phyloP scores from a whole-genome alignment of 2,329 filamentous ascomycete genomes.

The Ascochyta lentis region DNA sequence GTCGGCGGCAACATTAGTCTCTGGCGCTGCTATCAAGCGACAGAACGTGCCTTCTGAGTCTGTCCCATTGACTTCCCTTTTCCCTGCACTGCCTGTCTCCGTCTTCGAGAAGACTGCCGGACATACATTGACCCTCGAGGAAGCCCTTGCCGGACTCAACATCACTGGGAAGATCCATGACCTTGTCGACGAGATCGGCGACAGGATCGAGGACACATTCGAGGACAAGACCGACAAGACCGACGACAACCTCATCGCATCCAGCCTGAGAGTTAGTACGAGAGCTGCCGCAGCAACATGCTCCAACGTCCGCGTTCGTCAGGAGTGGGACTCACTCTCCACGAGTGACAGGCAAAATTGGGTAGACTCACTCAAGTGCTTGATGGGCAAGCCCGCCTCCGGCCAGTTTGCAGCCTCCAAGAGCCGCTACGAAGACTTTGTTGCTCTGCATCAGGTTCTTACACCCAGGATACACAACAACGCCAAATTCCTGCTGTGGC shows the following conservation, averaged over 20 bases:
- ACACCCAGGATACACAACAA: constrained; percentile 44
- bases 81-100: constrained; percentile 11
- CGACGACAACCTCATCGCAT: not conserved
- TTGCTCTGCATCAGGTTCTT: constrained; percentile 41
- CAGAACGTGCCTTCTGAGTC: not conserved
- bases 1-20: constrained; percentile 12
- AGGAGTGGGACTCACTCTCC: constrained; percentile 41
- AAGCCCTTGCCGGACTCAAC: constrained; percentile 14
- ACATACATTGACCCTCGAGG: constrained; percentile 15
- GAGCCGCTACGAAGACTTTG: constrained; percentile 44
- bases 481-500: constrained; percentile 52
- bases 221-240: not conserved
- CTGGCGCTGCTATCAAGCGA: constrained; percentile 12
- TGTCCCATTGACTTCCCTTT: constrained; percentile 5
- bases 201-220: not conserved
- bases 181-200: constrained; percentile 4
- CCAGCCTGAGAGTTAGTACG: not conserved
- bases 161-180: constrained; percentile 14
- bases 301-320: constrained; percentile 34
- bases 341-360: constrained; percentile 34
- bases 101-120: constrained; percentile 9
- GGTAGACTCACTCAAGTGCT: constrained; percentile 38
- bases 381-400: constrained; percentile 31
- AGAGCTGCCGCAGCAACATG: constrained; percentile 22
- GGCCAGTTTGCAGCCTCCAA: constrained; percentile 35